Evolutionary conservation across 768 basidiomycete genomes (phyloP).

Genomic region (Mycena galopus): DNA sequence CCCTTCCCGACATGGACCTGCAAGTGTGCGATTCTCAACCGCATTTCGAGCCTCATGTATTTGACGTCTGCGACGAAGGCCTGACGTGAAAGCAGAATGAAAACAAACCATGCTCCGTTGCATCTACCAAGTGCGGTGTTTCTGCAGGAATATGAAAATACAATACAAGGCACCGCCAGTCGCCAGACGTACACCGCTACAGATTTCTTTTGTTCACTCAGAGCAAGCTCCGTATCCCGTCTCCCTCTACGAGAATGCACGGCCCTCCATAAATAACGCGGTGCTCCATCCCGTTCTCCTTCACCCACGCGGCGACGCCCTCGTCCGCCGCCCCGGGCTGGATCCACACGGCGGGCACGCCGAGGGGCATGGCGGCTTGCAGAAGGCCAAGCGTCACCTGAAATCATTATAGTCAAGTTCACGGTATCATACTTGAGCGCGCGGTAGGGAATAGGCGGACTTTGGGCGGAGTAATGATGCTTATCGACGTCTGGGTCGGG

Average conservation of each 20-base stretch:
- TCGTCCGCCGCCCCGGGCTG: slow-evolving; percentile 90
- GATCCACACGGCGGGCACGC: slow-evolving; percentile 86
- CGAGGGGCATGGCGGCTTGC: slow-evolving; percentile 75
- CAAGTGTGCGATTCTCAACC: too few relatives aligned
- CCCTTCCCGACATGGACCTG: too few relatives aligned
- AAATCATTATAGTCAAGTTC: neutral
- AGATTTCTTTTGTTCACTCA: slow-evolving; percentile 26
- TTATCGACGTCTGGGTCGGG: slow-evolving; percentile 78
- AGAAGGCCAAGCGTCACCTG: slow-evolving; percentile 81
- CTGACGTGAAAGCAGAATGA: too few relatives aligned
- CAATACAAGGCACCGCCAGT: too few relatives aligned
- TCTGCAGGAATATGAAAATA: too few relatives aligned
- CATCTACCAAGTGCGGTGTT: too few relatives aligned
- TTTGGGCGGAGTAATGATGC: slow-evolving; percentile 83
- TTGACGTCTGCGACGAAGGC: too few relatives aligned
- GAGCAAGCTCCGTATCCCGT: slow-evolving; percentile 59
- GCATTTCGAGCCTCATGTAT: too few relatives aligned
- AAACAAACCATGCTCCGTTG: too few relatives aligned
- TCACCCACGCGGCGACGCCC: slow-evolving; percentile 73
- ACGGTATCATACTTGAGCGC: too few relatives aligned
- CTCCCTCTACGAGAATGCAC: slow-evolving; percentile 86
- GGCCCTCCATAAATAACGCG: slow-evolving; percentile 86
- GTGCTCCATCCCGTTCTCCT: slow-evolving; percentile 71
- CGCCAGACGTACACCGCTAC: too few relatives aligned
- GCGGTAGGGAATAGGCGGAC: slow-evolving; percentile 49